Percentiles rank a stretch among this genome's conserved stretches.
These are phyloP conservation scores for Tolypocladium tundrense DNA, from an alignment of 2,329 filamentous ascomycete genomes.

Conservation along the genomic window DNA sequence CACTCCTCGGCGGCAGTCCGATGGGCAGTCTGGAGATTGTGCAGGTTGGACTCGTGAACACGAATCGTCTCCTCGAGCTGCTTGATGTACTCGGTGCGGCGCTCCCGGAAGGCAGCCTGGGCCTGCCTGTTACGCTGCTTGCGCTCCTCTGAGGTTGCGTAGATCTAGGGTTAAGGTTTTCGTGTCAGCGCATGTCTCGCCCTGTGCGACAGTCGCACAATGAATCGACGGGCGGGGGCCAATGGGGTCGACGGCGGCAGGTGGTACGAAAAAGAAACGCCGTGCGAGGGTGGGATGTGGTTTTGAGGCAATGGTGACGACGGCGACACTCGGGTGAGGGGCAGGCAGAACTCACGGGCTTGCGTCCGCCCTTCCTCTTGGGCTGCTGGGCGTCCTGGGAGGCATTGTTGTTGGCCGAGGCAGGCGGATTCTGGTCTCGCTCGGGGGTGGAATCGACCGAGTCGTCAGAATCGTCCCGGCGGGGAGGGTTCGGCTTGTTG, in stretches of 20 bases:
- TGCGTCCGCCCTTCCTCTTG: constrained; percentile 95
- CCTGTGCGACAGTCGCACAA: constrained; percentile 1
- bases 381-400: constrained; percentile 53
- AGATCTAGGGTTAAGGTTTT: constrained; percentile 53
- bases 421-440: constrained; percentile 32
- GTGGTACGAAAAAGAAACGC: background rate
- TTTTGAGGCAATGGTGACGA: background rate
- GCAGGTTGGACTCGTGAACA: constrained; percentile 88
- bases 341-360: constrained; percentile 63
- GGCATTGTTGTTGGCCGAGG: constrained; percentile 21
- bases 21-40: constrained; percentile 87
- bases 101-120: constrained; percentile 92
- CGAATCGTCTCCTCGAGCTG: constrained; percentile 96
- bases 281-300: background rate
- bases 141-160: constrained; percentile 95
- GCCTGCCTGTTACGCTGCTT: constrained; percentile 97
- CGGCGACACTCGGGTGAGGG: background rate
- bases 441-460: constrained; percentile 52
- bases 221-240: background rate
- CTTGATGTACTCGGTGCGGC: constrained; percentile 97
- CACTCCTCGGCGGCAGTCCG: constrained; percentile 93
- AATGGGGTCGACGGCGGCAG: background rate
- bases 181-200: constrained; percentile 6
- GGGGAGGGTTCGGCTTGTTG: constrained; percentile 24
- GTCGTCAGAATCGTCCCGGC: constrained; percentile 49